Conservation (phyloP, 179 eudicot species). For the Patellifolia procumbens region DNA sequence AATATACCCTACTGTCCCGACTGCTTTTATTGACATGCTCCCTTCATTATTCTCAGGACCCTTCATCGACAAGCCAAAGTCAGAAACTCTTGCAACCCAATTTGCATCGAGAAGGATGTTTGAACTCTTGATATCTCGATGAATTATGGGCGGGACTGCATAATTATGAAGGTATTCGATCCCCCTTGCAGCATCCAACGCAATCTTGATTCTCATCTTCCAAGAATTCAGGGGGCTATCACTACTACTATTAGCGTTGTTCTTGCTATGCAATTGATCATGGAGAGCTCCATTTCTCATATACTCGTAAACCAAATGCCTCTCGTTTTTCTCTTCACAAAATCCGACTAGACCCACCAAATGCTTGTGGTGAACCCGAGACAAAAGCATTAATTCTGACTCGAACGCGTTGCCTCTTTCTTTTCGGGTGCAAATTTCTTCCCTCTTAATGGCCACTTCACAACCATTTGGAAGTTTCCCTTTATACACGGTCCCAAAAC, state of each 20-base stretch:
- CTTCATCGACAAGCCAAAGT: slow-evolving; percentile 50
- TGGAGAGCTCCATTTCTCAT: slow-evolving; percentile 60
- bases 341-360: slow-evolving; percentile 58
- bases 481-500: slow-evolving; percentile 53
- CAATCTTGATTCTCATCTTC: slow-evolving; percentile 59
- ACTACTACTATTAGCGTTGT: slow-evolving; percentile 24
- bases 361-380: slow-evolving; percentile 64
- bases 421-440: slow-evolving; percentile 34
- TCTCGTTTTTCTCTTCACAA: slow-evolving; percentile 52
- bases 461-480: slow-evolving; percentile 57
- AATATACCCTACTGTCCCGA: slow-evolving; percentile 57
- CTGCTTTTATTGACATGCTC: slow-evolving; percentile 40
- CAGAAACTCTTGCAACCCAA: slow-evolving; percentile 63
- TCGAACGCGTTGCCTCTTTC: slow-evolving; percentile 52
- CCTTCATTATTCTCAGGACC: slow-evolving; percentile 49
- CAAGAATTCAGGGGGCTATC: slow-evolving; percentile 40
- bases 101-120: slow-evolving; percentile 55
- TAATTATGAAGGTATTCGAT: slow-evolving; percentile 69
- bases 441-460: slow-evolving; percentile 59
- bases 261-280: slow-evolving; percentile 46
- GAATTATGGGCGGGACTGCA: slow-evolving; percentile 67
- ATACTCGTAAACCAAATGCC: slow-evolving; percentile 58
- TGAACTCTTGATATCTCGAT: slow-evolving; percentile 64
- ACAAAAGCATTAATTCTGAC: slow-evolving; percentile 46
- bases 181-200: slow-evolving; percentile 64